Conservation (phyloP, 495 filamentous ascomycete species). For the Penicillium lagena region DNA sequence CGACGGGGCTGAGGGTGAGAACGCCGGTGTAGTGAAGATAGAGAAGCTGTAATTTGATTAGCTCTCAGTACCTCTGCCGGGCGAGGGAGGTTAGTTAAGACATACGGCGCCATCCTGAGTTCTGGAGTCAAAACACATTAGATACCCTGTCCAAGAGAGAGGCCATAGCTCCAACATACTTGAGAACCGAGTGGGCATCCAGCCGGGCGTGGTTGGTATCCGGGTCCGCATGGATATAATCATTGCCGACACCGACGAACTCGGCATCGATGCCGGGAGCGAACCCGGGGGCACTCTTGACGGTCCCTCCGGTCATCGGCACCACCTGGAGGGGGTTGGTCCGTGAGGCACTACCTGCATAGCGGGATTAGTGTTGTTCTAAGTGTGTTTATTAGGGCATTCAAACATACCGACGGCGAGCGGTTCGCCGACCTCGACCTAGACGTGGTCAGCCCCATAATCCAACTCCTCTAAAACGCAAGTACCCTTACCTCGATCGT, state of each 20-base stretch:
- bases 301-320: constrained; percentile 28
- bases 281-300: constrained; percentile 31
- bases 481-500: constrained; percentile 9
- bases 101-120: too few species aligned
- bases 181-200: constrained; percentile 35
- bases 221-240: constrained; percentile 40
- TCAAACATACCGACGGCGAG: too few species aligned
- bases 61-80: too few species aligned
- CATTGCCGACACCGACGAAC: constrained; percentile 33
- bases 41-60: too few species aligned
- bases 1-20: too few species aligned
- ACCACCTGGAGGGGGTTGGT: not conserved
- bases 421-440: too few species aligned
- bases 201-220: constrained; percentile 36
- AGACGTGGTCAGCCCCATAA: too few species aligned
- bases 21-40: too few species aligned
- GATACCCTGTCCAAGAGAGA: too few species aligned
- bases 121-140: too few species aligned
- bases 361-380: not conserved
- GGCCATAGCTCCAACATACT: constrained; percentile 6
- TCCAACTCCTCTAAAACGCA: too few species aligned
- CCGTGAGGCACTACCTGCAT: not conserved
- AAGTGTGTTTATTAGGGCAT: constrained; percentile 5
- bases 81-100: too few species aligned
- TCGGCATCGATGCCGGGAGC: constrained; percentile 29